Evolutionary conservation across 192 early-diverging fungal species (phyloP).

Genomic region (Allomyces javanicus): DNA sequence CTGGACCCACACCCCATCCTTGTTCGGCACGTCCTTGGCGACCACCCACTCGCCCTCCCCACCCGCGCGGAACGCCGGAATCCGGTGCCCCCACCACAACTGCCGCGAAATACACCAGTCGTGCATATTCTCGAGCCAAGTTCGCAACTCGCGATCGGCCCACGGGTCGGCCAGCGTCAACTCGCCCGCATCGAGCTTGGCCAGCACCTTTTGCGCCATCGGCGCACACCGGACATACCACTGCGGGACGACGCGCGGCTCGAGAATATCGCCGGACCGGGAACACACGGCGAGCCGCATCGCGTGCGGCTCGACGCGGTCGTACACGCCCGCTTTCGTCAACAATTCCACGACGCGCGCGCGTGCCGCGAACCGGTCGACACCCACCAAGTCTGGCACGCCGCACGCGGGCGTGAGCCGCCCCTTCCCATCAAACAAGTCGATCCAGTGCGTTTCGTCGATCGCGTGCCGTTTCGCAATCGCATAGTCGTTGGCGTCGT

Average conservation of each 20-base stretch:
- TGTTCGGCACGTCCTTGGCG: slow-evolving; percentile 13
- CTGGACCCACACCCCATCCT: slow-evolving; percentile 31
- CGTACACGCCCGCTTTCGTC: slow-evolving; percentile 41
- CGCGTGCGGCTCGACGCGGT: slow-evolving; percentile 52
- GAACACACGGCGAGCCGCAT: slow-evolving; percentile 53
- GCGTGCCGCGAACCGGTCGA: slow-evolving; percentile 20
- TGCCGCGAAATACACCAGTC: slow-evolving; percentile 98
- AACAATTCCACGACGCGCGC: slow-evolving; percentile 43
- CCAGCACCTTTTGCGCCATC: no score
- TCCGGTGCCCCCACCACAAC: slow-evolving; percentile 94
- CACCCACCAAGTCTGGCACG: background rate
- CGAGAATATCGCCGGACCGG: slow-evolving; percentile 82
- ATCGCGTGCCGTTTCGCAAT: slow-evolving; percentile 56
- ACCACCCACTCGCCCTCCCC: slow-evolving; percentile 28
- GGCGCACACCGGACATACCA: slow-evolving; percentile 53
- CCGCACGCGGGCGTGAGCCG: background rate
- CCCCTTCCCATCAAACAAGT: slow-evolving; percentile 31
- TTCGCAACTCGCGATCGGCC: background rate
- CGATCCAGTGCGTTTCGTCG: slow-evolving; percentile 24
- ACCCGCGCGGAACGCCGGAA: slow-evolving; percentile 58
- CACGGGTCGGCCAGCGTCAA: background rate
- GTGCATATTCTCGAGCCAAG: slow-evolving; percentile 38
- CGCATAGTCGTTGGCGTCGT: slow-evolving; percentile 77
- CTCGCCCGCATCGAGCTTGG: no score
- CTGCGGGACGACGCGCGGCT: slow-evolving; percentile 87